Percentiles rank a stretch among this genome's conserved stretches.
These are phyloP conservation scores for Uncinocarpus reesii DNA, from an alignment of 2,329 filamentous ascomycete genomes.

Conservation along the genomic window DNA sequence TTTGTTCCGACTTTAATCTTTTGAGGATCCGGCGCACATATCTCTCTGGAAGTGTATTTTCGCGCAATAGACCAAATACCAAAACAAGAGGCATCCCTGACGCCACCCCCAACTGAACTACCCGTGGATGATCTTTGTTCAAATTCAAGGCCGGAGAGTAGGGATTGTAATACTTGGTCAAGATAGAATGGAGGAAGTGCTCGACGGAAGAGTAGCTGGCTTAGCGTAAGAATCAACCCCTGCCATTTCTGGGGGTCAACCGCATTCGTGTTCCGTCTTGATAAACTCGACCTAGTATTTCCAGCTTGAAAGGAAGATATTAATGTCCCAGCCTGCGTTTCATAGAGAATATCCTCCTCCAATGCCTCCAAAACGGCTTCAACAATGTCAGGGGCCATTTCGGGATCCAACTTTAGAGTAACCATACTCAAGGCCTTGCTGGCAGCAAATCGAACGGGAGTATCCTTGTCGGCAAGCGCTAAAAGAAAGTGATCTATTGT, in stretches of 20 bases:
- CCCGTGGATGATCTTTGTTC: constrained; percentile 80
- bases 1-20: constrained; percentile 24
- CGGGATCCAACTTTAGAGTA: constrained; percentile 63
- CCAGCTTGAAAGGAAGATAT: constrained; percentile 29
- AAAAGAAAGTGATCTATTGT: constrained; percentile 74
- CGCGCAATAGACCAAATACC: constrained; percentile 88
- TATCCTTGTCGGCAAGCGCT: constrained; percentile 73
- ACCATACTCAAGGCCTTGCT: constrained; percentile 88
- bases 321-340: constrained; percentile 37
- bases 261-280: constrained; percentile 53
- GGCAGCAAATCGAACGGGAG: constrained; percentile 76
- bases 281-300: constrained; percentile 29
- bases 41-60: constrained; percentile 70
- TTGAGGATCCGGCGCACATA: constrained; percentile 49
- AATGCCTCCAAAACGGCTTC: constrained; percentile 68
- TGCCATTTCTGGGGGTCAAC: constrained; percentile 85
- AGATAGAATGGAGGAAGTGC: constrained; percentile 64
- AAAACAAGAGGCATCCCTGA: constrained; percentile 91
- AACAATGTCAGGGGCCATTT: constrained; percentile 78
- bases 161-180: constrained; percentile 61
- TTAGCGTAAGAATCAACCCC: constrained; percentile 75
- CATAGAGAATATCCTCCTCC: constrained; percentile 51
- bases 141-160: constrained; percentile 73
- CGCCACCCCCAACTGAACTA: constrained; percentile 75
- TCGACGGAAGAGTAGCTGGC: constrained; percentile 74